Conservation (phyloP, 2,329 filamentous ascomycete genomes). For the Verticillium albo-atrum region DNA sequence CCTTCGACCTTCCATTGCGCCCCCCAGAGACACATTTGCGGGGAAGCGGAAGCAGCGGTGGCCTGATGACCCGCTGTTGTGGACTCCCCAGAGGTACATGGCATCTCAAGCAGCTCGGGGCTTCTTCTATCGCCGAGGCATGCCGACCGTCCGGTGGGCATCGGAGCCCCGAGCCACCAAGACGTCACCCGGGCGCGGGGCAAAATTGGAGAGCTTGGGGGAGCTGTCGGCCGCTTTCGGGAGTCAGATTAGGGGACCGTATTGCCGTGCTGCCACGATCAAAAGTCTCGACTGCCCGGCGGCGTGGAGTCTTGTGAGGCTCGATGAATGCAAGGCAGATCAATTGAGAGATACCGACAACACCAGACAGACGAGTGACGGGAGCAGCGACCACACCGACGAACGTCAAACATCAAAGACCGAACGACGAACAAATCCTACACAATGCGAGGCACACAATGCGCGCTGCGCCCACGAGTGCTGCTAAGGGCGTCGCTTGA, state of each 20-base stretch:
- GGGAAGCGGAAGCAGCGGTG: not conserved
- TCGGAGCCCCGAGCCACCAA: not conserved
- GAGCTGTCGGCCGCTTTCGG: not conserved
- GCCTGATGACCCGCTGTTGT: not conserved
- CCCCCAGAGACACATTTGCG: not conserved
- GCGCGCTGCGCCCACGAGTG: not conserved
- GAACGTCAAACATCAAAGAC: not conserved
- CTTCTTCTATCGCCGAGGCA: not conserved
- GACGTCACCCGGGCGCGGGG: not conserved
- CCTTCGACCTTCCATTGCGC: not conserved
- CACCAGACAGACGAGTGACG: not conserved
- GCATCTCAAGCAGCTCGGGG: not conserved
- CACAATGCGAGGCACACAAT: not conserved
- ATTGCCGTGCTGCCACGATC: not conserved
- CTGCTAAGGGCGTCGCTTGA: not conserved
- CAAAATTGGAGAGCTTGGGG: not conserved
- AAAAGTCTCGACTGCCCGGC: not conserved
- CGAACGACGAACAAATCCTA: not conserved
- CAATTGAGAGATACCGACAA: not conserved
- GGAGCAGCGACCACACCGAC: not conserved
- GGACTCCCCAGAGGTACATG: too few relatives aligned
- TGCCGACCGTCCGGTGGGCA: not conserved
- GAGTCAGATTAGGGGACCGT: not conserved
- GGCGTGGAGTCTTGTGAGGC: too few relatives aligned
- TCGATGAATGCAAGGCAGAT: too few relatives aligned